phyloP scores from a whole-genome alignment of 2,329 filamentous ascomycete genomes.

The Cladosporium oxysporum region DNA sequence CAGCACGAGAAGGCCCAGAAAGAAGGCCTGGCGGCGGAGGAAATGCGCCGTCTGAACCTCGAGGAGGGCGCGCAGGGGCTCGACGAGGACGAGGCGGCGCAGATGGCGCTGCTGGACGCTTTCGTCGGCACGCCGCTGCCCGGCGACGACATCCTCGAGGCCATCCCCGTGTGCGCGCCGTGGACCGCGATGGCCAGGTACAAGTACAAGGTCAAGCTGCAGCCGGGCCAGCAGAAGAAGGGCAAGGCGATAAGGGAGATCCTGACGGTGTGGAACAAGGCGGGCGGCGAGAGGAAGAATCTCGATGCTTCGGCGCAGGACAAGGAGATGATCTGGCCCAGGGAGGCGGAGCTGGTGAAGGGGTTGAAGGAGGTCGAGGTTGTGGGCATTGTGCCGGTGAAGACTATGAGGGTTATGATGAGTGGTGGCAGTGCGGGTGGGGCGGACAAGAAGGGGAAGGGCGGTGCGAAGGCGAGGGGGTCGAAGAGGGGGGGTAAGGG shows the following conservation, averaged over 20 bases:
- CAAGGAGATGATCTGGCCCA: slow-evolving; percentile 77
- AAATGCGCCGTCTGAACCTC: slow-evolving; percentile 60
- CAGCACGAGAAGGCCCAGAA: slow-evolving; percentile 79
- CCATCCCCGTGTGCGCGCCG: slow-evolving; percentile 63
- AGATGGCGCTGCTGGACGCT: slow-evolving; percentile 62
- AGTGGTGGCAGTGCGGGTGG: slow-evolving; percentile 55
- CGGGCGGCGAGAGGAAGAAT: slow-evolving; percentile 53
- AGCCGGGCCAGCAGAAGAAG: slow-evolving; percentile 87
- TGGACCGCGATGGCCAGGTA: slow-evolving; percentile 66
- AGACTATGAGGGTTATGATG: slow-evolving; percentile 78
- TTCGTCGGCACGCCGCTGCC: slow-evolving; percentile 76
- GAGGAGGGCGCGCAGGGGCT: slow-evolving; percentile 53
- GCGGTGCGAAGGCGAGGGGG: slow-evolving; percentile 38
- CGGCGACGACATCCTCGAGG: slow-evolving; percentile 77
- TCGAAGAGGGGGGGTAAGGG: slow-evolving; percentile 33
- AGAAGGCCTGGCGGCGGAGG: slow-evolving; percentile 75
- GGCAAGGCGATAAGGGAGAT: slow-evolving; percentile 93
- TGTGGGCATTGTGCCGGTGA: slow-evolving; percentile 76
- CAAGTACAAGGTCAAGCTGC: slow-evolving; percentile 95
- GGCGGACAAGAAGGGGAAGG: slow-evolving; percentile 42
- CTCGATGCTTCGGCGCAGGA: slow-evolving; percentile 50
- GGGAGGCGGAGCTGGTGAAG: slow-evolving; percentile 82
- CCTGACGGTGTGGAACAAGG: slow-evolving; percentile 75
- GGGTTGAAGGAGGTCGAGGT: slow-evolving; percentile 79
- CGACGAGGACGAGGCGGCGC: slow-evolving; percentile 39